Conservation (phyloP, 164 flowering plant genomes). For the Kalanchoe fedtschenkoi region DNA sequence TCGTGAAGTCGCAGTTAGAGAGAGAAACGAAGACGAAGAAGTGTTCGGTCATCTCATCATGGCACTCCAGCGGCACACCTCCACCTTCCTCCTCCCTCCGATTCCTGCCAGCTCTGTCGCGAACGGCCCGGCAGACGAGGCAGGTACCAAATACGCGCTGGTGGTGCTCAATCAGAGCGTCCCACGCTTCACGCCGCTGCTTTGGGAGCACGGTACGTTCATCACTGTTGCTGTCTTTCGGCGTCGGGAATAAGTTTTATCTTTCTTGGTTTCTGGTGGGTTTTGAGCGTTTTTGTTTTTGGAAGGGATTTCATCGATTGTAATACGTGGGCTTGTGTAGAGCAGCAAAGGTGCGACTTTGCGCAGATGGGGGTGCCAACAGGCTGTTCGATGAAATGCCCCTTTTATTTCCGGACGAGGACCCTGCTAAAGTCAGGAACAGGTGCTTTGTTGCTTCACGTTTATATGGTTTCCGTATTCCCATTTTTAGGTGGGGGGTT, state of each 20-base stretch:
- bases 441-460: conserved; percentile 28
- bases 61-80: no score
- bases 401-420: conserved; percentile 43
- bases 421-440: conserved; percentile 40
- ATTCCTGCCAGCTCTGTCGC: conserved; percentile 9
- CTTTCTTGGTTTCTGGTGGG: not conserved
- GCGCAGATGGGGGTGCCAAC: conserved; percentile 98
- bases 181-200: conserved; percentile 73
- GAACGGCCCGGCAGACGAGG: conserved; percentile 8
- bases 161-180: conserved; percentile 75
- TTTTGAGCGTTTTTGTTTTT: not conserved
- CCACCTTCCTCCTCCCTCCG: conserved; percentile 65
- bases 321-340: conserved; percentile 25
- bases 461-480: no score
- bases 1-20: no score
- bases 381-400: conserved; percentile 83
- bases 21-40: no score
- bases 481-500: no score
- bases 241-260: not conserved
- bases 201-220: conserved; percentile 75
- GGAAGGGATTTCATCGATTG: not conserved
- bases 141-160: conserved; percentile 52
- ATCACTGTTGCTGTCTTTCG: not conserved
- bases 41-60: no score
- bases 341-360: conserved; percentile 69